Conservation (phyloP, 768 basidiomycete species). For the Nidula microcarpa region DNA sequence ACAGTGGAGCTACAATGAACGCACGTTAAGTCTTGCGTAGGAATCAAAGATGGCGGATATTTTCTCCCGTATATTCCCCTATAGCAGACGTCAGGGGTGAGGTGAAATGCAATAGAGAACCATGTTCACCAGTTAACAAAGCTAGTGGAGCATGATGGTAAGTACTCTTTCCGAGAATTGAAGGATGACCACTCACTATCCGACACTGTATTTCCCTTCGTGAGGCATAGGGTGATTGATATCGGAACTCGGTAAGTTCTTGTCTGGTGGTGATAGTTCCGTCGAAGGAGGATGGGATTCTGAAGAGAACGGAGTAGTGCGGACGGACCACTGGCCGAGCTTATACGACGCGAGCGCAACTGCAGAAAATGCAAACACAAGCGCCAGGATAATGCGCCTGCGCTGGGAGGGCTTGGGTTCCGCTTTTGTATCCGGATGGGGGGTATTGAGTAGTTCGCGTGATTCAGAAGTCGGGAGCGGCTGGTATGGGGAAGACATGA, state of each 20-base stretch:
- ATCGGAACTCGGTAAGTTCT: neutral
- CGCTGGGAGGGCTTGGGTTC: slow-evolving; percentile 15
- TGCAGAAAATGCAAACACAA: slow-evolving; percentile 30
- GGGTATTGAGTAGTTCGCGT: slow-evolving; percentile 6
- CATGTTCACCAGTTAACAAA: slow-evolving; percentile 70
- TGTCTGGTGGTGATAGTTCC: neutral
- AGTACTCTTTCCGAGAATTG: slow-evolving; percentile 1
- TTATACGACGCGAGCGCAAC: slow-evolving; percentile 38
- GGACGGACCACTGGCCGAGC: slow-evolving; percentile 36
- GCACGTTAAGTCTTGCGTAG: slow-evolving; percentile 81
- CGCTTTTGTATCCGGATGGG: slow-evolving; percentile 11
- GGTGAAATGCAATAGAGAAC: neutral
- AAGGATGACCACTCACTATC: slow-evolving; percentile 56
- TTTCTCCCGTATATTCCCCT: slow-evolving; percentile 97
- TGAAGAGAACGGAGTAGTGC: neutral
- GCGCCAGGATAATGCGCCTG: slow-evolving; percentile 20
- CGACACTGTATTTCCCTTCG: slow-evolving; percentile 69
- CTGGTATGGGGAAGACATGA: neutral
- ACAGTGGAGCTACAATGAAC: slow-evolving; percentile 16
- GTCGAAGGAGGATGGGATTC: neutral
- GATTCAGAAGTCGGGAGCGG: slow-evolving; percentile 7
- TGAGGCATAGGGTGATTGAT: slow-evolving; percentile 26
- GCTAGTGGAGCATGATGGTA: slow-evolving; percentile 28
- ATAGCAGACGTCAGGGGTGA: neutral
- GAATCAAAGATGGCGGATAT: slow-evolving; percentile 84